phyloP scores from a whole-genome alignment of 2,329 filamentous ascomycete genomes.

The Colletotrichum sp. region DNA sequence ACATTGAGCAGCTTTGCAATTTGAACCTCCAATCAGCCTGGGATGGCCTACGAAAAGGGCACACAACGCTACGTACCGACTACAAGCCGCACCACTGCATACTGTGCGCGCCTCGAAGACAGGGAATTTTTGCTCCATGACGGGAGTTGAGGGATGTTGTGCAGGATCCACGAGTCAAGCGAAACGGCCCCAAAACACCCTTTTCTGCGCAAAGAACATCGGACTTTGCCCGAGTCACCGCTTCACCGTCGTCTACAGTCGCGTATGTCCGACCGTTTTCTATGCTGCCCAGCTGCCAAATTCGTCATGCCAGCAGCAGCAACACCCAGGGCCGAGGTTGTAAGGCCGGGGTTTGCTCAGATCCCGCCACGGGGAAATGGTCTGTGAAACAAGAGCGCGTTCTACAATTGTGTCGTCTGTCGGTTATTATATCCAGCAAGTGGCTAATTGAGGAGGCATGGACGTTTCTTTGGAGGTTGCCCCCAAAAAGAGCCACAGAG shows the following conservation, averaged over 20 bases:
- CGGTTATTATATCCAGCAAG: neutral
- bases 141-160: conserved; percentile 30
- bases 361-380: neutral
- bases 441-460: neutral
- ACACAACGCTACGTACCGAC: neutral
- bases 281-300: neutral
- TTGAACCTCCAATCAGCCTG: neutral
- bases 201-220: neutral
- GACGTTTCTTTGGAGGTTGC: conserved; percentile 3
- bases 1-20: neutral
- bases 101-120: neutral
- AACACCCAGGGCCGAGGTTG: neutral
- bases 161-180: conserved; percentile 41
- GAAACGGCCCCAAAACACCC: conserved; percentile 23
- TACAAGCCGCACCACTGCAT: neutral
- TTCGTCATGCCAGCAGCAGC: neutral
- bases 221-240: conserved; percentile 20
- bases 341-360: neutral
- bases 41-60: neutral
- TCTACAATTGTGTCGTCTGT: neutral
- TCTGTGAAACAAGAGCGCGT: neutral
- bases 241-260: neutral
- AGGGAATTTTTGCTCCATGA: neutral
- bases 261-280: neutral
- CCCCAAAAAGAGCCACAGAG: conserved; percentile 12